Evolutionary conservation across 2,329 filamentous ascomycete genomes (phyloP).

Genomic region (Plectosphaerella sp.): DNA sequence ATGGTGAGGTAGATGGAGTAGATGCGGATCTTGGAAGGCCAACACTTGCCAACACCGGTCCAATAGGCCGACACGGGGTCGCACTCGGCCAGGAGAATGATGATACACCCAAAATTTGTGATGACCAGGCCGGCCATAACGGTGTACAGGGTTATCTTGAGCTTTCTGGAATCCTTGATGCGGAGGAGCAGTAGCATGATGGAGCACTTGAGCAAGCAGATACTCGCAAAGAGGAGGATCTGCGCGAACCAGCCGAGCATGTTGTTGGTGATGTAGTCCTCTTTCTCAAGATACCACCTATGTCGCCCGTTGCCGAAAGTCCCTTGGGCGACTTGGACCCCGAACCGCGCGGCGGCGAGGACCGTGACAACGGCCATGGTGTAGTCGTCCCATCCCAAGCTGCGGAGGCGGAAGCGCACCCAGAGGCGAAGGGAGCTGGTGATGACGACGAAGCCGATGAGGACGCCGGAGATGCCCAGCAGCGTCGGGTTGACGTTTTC

Average conservation of each 20-base stretch:
- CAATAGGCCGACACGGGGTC: slow-evolving; percentile 23
- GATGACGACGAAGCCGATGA: slow-evolving; percentile 24
- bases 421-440: slow-evolving; percentile 26
- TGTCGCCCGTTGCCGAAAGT: slow-evolving; percentile 32
- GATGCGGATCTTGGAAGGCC: slow-evolving; percentile 24
- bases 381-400: slow-evolving; percentile 31
- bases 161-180: slow-evolving; percentile 28
- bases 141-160: slow-evolving; percentile 23
- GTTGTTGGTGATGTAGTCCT: slow-evolving; percentile 28
- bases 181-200: slow-evolving; percentile 35
- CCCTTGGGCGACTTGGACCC: slow-evolving; percentile 25
- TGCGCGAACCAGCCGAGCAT: slow-evolving; percentile 34
- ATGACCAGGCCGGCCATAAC: slow-evolving; percentile 24
- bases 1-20: slow-evolving; percentile 28
- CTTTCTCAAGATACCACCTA: slow-evolving; percentile 23
- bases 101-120: slow-evolving; percentile 23
- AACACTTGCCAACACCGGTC: slow-evolving; percentile 22
- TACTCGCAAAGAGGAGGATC: slow-evolving; percentile 32
- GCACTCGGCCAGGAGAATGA: slow-evolving; percentile 27
- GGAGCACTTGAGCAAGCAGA: slow-evolving; percentile 35
- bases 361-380: slow-evolving; percentile 23
- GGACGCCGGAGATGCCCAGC: slow-evolving; percentile 23
- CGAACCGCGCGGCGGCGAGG: slow-evolving; percentile 24
- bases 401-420: slow-evolving; percentile 21
- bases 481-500: slow-evolving; percentile 26